These are phyloP conservation scores for Dictyostelium brefeldianum DNA, from an alignment of 78 protist genomes.

Conservation along the genomic window DNA sequence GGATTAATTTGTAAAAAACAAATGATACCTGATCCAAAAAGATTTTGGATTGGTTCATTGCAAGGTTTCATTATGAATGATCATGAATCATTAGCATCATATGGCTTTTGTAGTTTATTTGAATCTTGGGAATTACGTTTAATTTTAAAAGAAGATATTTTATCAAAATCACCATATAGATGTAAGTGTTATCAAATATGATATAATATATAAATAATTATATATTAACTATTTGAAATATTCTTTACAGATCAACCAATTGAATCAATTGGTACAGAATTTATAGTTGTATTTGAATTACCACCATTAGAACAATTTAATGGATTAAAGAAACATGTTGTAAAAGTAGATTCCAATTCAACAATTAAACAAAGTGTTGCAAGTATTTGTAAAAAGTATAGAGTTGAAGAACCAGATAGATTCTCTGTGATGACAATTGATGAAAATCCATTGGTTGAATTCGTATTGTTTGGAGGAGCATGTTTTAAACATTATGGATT, in stretches of 20 bases:
- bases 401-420: slow-evolving; percentile 68
- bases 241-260: slow-evolving; percentile 62
- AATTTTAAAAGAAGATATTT: slow-evolving; percentile 49
- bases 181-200: no score
- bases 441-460: slow-evolving; percentile 78
- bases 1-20: slow-evolving; percentile 67
- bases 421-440: slow-evolving; percentile 76
- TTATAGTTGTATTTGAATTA: slow-evolving; percentile 76
- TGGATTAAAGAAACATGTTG: slow-evolving; percentile 78
- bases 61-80: slow-evolving; percentile 76
- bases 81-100: slow-evolving; percentile 53
- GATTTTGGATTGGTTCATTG: slow-evolving; percentile 77
- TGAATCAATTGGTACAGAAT: slow-evolving; percentile 71
- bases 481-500: slow-evolving; percentile 68
- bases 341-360: slow-evolving; percentile 47
- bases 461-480: slow-evolving; percentile 75
- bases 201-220: no score
- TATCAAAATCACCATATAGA: slow-evolving; percentile 69
- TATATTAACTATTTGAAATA: no score
- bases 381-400: slow-evolving; percentile 62
- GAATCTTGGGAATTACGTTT: slow-evolving; percentile 75
- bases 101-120: slow-evolving; percentile 56
- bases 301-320: slow-evolving; percentile 79
- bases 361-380: slow-evolving; percentile 54
- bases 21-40: slow-evolving; percentile 76